Base-by-base conservation (phyloP, 345 rosid genomes). In the Streptanthus diversifolius region DNA sequence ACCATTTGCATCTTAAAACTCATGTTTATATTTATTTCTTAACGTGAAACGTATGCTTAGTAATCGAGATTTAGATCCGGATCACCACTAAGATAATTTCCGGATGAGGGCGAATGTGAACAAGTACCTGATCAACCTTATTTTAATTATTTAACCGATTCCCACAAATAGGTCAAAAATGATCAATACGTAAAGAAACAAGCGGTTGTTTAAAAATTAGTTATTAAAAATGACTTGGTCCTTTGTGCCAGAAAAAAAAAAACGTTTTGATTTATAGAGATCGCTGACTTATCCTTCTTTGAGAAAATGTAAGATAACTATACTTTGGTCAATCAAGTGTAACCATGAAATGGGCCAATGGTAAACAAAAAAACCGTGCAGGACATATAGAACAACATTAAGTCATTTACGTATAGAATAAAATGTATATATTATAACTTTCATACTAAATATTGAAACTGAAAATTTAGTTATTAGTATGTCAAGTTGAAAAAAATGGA, bases 151-250 rank as follows among this genome's bases (percentile, higher is more conserved):
- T 44, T 76, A 43, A 62, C 37, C 33, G 35, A 41, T 32, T 44
- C 51, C 45, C 61, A 74, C 41, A 22, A 33, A 35, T 43, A 68
- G 75, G 74, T 75, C 75, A 75, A 75, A 62, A 53, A 54, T 76
- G 79, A 69, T 70, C 66, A 69, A 62, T 17, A 54, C 29, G 29
- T 19, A 66, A 13, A 24, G 65, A 75, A 75, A 53, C 70, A 68
- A 75, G 65, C 35, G 43, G 74, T 65, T 44, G 56, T 43, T 76
- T 68, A 52, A 10, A 11, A 60, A 30, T 22, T 48, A 57, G 61
- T 48, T 48, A 43, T 30, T 21, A 54, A 47, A 49, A 60, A 51
- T 63, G 75, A 53, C 53, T 36, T 60, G 62, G 33, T 68, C 65
- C 8, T 32, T n/a, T 37, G 48, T 13, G 51, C 59, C 29, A 19